A percentile compares a stretch with the other conserved stretches of the same genome.
phyloP scores from a whole-genome alignment of 805 yeast genomes.

The Yarrowia deformans region DNA sequence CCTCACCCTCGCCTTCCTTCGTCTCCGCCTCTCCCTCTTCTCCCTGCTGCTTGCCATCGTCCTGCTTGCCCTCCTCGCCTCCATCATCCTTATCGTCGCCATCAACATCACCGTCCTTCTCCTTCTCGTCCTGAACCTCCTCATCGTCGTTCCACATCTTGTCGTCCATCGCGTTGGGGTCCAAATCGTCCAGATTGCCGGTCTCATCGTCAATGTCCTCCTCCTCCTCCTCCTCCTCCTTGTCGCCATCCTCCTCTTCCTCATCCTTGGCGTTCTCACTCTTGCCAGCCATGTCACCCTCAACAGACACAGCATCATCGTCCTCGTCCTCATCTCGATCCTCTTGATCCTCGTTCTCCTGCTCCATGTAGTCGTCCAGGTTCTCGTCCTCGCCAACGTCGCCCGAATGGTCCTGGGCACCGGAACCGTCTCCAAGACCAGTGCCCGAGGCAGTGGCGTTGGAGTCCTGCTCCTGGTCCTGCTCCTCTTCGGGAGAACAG shows the following conservation, averaged over 20 bases:
- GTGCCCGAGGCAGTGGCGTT: constrained; percentile 82
- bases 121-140: constrained; percentile 76
- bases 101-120: constrained; percentile 70
- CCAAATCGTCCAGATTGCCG: constrained; percentile 86
- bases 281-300: constrained; percentile 97
- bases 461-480: constrained; percentile 64
- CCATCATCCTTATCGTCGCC: constrained; percentile 54
- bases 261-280: constrained; percentile 79
- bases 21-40: constrained; percentile 42
- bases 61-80: constrained; percentile 48
- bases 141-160: constrained; percentile 98
- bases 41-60: constrained; percentile 42
- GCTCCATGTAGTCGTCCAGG: constrained; percentile 72
- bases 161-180: constrained; percentile 94
- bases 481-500: constrained; percentile 87
- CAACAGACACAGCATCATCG: constrained; percentile 84
- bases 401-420: constrained; percentile 79
- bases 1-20: constrained; percentile 50
- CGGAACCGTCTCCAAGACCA: constrained; percentile 92
- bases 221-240: constrained; percentile 59
- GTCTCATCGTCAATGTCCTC: constrained; percentile 87
- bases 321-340: constrained; percentile 57
- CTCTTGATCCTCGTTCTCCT: constrained; percentile 74
- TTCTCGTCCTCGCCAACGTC: constrained; percentile 94
- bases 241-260: constrained; percentile 58